Evolutionary conservation across 2,329 filamentous ascomycete species (phyloP).

Genomic region (Diaporthe sp.): DNA sequence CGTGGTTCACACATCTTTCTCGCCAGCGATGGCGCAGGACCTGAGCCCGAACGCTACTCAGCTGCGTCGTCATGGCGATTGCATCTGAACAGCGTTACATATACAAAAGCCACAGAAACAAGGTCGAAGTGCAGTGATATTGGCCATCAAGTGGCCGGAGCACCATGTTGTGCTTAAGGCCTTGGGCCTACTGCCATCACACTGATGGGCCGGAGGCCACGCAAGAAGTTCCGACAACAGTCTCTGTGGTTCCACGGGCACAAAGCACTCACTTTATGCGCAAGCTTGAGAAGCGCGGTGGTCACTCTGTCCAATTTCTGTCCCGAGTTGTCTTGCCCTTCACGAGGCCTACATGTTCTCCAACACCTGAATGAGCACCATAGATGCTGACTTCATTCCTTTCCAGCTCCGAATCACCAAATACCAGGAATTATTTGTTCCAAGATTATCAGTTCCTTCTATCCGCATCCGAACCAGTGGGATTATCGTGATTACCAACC

Average conservation of each 20-base stretch:
- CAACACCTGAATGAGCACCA: background rate
- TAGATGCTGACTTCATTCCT: background rate
- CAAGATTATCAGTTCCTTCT: background rate
- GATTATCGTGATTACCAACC: background rate
- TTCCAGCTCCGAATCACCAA: background rate
- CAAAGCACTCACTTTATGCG: background rate
- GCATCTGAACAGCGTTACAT: slow-evolving; percentile 1
- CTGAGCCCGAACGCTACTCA: no score
- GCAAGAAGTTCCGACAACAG: background rate
- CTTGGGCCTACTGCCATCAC: background rate
- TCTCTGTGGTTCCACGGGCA: background rate
- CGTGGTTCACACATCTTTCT: background rate
- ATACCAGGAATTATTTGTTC: background rate
- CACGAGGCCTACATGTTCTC: background rate
- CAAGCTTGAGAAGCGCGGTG: background rate
- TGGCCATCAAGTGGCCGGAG: background rate
- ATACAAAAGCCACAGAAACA: background rate
- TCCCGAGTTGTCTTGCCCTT: background rate
- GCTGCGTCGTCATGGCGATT: no score
- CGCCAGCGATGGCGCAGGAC: background rate
- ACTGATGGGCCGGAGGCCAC: no score
- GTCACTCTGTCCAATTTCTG: background rate
- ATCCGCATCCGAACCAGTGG: background rate
- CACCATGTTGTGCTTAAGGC: background rate
- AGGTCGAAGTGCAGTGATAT: background rate